Conservation (phyloP, 257 asterid genomes). For the Salvia hispanica region DNA sequence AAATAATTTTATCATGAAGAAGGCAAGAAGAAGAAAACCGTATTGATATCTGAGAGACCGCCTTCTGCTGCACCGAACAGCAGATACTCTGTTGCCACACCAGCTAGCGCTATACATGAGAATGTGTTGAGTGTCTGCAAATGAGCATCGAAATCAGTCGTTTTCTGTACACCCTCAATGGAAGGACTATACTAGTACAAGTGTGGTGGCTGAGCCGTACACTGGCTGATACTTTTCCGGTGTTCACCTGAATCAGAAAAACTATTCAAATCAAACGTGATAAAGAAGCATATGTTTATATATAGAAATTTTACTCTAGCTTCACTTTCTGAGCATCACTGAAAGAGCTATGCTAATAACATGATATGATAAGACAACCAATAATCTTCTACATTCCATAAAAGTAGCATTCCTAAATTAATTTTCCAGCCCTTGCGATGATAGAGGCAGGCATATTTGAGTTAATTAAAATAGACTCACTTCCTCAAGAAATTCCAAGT, state of each 20-base stretch:
- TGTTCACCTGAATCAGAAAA: conserved; percentile 62
- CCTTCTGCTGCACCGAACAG: conserved; percentile 89
- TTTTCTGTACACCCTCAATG: not conserved
- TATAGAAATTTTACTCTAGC: no score
- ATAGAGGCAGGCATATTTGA: no score
- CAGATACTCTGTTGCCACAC: conserved; percentile 91
- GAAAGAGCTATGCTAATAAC: no score
- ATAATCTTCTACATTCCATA: no score
- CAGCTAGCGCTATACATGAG: conserved; percentile 92
- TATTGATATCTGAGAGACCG: conserved; percentile 80
- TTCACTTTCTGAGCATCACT: no score
- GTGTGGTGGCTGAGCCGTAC: conserved; percentile 40
- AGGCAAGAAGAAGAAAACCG: conserved; percentile 35
- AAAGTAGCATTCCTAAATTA: no score
- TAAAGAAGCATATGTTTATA: not conserved
- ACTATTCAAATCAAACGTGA: not conserved
- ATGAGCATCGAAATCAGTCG: conserved; percentile 21
- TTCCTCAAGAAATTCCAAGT: conserved; percentile 87
- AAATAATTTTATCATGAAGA: no score
- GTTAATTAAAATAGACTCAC: conserved; percentile 48
- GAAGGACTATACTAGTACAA: not conserved
- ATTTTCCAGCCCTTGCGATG: no score
- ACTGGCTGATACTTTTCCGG: conserved; percentile 80
- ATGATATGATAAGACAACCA: no score
- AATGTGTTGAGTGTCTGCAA: conserved; percentile 82